phyloP scores from a whole-genome alignment of 1,284 basidiomycete species.

The Ustilago loliicola region DNA sequence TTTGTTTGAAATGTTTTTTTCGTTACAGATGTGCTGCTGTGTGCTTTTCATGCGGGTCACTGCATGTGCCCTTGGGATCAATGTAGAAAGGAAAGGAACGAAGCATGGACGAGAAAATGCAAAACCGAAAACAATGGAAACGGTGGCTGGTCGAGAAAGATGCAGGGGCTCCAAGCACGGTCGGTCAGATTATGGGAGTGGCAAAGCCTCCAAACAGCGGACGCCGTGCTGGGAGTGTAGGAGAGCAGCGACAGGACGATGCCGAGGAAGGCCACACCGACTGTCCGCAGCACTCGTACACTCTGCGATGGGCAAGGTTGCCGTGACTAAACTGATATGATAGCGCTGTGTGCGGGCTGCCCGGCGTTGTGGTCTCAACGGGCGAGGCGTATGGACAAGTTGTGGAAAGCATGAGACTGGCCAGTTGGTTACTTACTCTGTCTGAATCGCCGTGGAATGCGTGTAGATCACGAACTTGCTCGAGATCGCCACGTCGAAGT shows the following conservation, averaged over 20 bases:
- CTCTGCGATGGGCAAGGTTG: not conserved
- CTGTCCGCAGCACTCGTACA: conserved; percentile 23
- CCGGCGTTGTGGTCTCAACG: conserved; percentile 33
- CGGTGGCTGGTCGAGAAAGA: not conserved
- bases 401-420: conserved; percentile 21
- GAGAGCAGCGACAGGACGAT: conserved; percentile 31
- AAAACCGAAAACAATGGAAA: not conserved
- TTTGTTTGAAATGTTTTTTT: conserved; percentile 2
- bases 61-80: conserved; percentile 1
- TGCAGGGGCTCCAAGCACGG: not conserved
- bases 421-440: conserved; percentile 55
- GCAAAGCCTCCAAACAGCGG: conserved; percentile 42
- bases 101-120: not conserved
- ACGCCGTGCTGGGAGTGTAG: conserved; percentile 21
- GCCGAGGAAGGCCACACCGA: conserved; percentile 17
- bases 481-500: conserved; percentile 58
- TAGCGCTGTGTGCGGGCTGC: conserved; percentile 29
- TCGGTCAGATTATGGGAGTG: conserved; percentile 21
- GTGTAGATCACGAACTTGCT: conserved; percentile 66
- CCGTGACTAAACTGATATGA: conserved; percentile 10
- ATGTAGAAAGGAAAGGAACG: not conserved
- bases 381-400: conserved; percentile 32
- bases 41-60: conserved; percentile 12
- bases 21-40: conserved; percentile 1
- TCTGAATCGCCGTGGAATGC: conserved; percentile 64